These are phyloP conservation scores for Aureobasidium pullulans DNA, from an alignment of 2,329 filamentous ascomycete genomes.

Conservation along the genomic window DNA sequence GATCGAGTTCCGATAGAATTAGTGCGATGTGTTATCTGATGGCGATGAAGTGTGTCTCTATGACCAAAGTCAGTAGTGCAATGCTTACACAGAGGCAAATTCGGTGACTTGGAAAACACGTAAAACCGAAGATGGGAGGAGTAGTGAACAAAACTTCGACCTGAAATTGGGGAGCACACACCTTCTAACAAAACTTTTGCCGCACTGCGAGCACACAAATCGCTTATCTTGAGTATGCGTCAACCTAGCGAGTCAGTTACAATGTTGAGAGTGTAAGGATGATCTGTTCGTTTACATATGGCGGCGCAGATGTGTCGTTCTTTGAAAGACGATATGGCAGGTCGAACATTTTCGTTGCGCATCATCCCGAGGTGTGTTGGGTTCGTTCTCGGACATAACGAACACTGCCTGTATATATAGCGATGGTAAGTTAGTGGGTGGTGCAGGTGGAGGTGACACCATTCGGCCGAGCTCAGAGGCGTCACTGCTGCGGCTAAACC, in stretches of 20 bases:
- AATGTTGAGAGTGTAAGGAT: no score
- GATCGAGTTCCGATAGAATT: not conserved
- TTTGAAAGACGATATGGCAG: constrained; percentile 2
- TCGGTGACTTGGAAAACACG: no score
- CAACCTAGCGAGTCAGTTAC: not conserved
- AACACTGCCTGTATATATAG: not conserved
- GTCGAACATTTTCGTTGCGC: constrained; percentile 1
- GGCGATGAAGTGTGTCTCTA: constrained; percentile 2
- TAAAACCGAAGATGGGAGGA: not conserved
- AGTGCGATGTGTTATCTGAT: constrained; percentile 1
- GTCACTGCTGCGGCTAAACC: not conserved
- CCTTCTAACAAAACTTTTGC: constrained; percentile 10
- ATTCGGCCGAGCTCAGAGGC: not conserved
- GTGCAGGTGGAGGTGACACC: not conserved
- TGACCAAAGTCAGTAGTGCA: not conserved
- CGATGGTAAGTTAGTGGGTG: not conserved
- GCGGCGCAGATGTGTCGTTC: constrained; percentile 4
- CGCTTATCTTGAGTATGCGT: constrained; percentile 9
- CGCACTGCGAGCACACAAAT: not conserved
- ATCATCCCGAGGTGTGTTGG: not conserved
- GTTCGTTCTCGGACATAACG: not conserved
- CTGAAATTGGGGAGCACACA: not conserved
- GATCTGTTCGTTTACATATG: not conserved
- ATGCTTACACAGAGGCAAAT: no score
- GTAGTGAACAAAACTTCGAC: no score